Evolutionary conservation across 441 rosid species (phyloP).

Genomic region (Populus trichocarpa): DNA sequence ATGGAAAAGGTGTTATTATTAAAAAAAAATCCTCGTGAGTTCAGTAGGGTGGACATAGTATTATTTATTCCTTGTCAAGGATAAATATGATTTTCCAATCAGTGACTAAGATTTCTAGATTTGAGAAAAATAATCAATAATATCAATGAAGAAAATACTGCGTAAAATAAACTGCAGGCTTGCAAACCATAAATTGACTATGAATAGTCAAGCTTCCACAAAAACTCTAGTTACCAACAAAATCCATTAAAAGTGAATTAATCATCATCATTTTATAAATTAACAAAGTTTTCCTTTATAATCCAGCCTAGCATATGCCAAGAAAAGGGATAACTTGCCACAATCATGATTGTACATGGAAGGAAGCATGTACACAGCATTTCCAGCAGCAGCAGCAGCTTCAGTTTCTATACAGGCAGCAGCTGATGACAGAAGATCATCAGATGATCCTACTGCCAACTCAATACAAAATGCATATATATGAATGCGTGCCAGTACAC

Average conservation of each 20-base stretch:
- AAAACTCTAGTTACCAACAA: too few species aligned
- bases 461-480: constrained; percentile 82
- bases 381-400: constrained; percentile 58
- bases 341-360: constrained; percentile 87
- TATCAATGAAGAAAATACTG: too few species aligned
- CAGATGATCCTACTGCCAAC: constrained; percentile 58
- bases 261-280: background rate
- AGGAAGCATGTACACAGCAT: constrained; percentile 79
- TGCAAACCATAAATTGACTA: too few species aligned
- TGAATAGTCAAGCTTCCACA: too few species aligned
- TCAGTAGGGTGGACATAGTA: background rate
- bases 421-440: constrained; percentile 73
- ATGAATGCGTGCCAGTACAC: constrained; percentile 63
- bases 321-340: constrained; percentile 31
- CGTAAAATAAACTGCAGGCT: too few species aligned
- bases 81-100: background rate
- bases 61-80: background rate
- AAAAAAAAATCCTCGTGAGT: background rate
- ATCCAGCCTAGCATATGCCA: background rate
- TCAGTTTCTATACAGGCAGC: constrained; percentile 75
- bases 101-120: background rate
- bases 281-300: background rate
- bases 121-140: background rate
- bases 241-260: background rate
- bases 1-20: background rate